Conservation (phyloP, 1,284 basidiomycete genomes). For the Cryptococcus sp. region DNA sequence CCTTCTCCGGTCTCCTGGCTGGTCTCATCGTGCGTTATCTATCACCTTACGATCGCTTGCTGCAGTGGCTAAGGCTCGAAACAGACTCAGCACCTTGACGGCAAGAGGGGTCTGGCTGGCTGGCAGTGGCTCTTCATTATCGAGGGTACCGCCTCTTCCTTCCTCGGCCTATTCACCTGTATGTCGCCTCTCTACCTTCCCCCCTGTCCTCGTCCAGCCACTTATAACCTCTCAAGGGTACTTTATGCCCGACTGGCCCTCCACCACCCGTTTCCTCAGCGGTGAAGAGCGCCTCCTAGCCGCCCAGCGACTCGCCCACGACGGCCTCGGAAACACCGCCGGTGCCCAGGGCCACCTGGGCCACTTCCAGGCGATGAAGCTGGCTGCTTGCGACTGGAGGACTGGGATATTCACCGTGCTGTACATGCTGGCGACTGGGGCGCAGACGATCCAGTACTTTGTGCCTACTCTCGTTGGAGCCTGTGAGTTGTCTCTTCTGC, state of each 20-base stretch:
- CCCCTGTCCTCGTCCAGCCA: too few species aligned
- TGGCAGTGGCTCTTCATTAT: conserved; percentile 50
- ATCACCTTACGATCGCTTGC: not conserved
- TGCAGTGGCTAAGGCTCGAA: not conserved
- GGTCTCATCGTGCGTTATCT: conserved; percentile 40
- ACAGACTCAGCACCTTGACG: conserved; percentile 44
- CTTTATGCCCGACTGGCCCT: conserved; percentile 48
- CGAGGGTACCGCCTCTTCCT: conserved; percentile 41
- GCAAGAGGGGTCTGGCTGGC: conserved; percentile 40
- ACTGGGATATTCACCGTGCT: conserved; percentile 45
- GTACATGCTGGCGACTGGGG: conserved; percentile 50
- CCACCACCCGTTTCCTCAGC: conserved; percentile 51
- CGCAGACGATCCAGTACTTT: conserved; percentile 54
- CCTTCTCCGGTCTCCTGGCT: conserved; percentile 50
- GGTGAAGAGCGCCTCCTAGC: conserved; percentile 51
- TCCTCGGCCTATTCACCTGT: conserved; percentile 31
- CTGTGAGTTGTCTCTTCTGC: conserved; percentile 12
- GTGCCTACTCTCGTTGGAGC: conserved; percentile 49
- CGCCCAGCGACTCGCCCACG: conserved; percentile 49
- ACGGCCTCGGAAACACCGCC: conserved; percentile 46
- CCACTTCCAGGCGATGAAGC: conserved; percentile 48
- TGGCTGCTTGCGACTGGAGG: conserved; percentile 39
- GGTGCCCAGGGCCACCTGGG: conserved; percentile 35
- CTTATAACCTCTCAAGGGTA: conserved; percentile 14
- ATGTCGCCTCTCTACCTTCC: too few species aligned